Base-by-base conservation (phyloP, 2,329 filamentous ascomycete genomes). In the Phialocephala subalpina region DNA sequence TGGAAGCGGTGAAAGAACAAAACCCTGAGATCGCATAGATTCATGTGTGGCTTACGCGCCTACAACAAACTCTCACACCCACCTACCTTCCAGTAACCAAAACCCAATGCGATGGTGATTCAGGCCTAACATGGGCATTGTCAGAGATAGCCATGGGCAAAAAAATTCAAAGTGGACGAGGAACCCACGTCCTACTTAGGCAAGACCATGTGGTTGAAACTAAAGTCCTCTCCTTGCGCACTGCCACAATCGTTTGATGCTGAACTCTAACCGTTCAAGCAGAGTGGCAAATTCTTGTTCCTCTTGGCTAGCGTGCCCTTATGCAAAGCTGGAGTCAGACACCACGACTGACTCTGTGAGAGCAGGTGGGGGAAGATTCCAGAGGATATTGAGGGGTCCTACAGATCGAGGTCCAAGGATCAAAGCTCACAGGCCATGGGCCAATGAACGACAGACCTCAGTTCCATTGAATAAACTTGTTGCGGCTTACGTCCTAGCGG, bases 1-100 rank as follows among this genome's bases (percentile, higher is more conserved):
- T 90, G 38, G 82, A 83, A 66, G 87, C 86, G 40, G 74, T 75
- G 27, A 76, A 75, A 63, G 70, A 73, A 18, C 72, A 76, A 40
- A 75, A 75, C 49, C 74, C 73, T n/a, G 75, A 77, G 60, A 76
- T 75, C 40, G 70, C 70, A 58, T 74, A 71, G 61, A 57, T 18
- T 65, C 58, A 20, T 40, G 53, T 67, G 20, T 56, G 55, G 55
- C 33, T 38, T 57, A 25, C 33, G 35, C 35, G 33, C n/a, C 33
- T 20, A 14, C 33, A 18, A 29, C 12, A 53, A 33, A 53, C 9
- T 14, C 18, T 53, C 8, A 53, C 29, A 29, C 25, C 25, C 16
- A 33, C 12, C 7, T 5, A 29, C 25, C 47, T 16, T 14, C 22
- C 12, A 27, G 11, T 14, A 29, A 52, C 38, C 12, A 42, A 4